Conservation (phyloP, 345 rosid species). For the Gynandropsis gynandra region DNA sequence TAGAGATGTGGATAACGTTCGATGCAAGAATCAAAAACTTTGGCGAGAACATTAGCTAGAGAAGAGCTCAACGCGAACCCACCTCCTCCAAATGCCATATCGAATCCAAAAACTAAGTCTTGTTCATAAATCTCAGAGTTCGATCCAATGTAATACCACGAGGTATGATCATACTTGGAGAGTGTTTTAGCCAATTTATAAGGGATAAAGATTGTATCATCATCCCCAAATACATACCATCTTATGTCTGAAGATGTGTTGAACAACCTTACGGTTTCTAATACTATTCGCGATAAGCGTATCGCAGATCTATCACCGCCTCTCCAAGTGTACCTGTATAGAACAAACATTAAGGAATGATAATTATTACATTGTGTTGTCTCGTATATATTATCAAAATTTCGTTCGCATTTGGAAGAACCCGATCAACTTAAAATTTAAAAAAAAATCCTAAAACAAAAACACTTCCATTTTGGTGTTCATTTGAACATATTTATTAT, state of each 20-base stretch:
- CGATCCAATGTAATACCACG: slow-evolving; percentile 75
- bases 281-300: slow-evolving; percentile 58
- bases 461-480: too few species aligned
- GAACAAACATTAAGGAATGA: background rate
- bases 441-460: too few species aligned
- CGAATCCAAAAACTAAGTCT: slow-evolving; percentile 46
- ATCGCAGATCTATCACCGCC: slow-evolving; percentile 65
- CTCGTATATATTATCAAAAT: too few species aligned
- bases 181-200: slow-evolving; percentile 66
- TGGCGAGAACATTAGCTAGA: slow-evolving; percentile 60
- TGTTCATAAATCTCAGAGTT: slow-evolving; percentile 61
- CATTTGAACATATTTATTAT: too few species aligned
- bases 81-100: slow-evolving; percentile 77
- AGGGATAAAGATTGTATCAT: slow-evolving; percentile 61
- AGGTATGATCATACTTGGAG: slow-evolving; percentile 64
- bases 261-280: slow-evolving; percentile 37
- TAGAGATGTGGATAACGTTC: slow-evolving; percentile 74
- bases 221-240: slow-evolving; percentile 88
- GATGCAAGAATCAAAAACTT: slow-evolving; percentile 68
- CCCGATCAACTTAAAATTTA: too few species aligned
- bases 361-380: too few species aligned
- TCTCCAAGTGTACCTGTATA: slow-evolving; percentile 39
- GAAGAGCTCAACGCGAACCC: slow-evolving; percentile 78
- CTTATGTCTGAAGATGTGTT: slow-evolving; percentile 39
- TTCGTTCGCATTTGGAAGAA: too few species aligned